phyloP scores from a whole-genome alignment of 495 filamentous ascomycete genomes.

The Xylaria venustula region DNA sequence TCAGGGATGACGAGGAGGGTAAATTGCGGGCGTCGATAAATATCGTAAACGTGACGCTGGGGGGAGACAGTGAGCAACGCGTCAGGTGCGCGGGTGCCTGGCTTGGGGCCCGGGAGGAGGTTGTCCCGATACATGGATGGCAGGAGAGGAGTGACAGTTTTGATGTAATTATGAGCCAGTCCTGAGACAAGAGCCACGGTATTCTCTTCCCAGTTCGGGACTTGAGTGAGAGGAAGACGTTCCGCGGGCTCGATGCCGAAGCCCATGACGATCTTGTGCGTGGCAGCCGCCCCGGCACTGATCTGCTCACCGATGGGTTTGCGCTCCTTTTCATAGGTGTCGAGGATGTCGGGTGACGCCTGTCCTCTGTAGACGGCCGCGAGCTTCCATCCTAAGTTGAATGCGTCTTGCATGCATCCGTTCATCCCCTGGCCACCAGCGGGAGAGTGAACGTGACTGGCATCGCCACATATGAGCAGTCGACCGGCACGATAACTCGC shows the following conservation, averaged over 20 bases:
- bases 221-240: background rate
- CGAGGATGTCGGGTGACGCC: slow-evolving; percentile 17
- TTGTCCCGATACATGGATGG: background rate
- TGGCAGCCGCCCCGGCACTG: background rate
- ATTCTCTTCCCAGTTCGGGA: background rate
- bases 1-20: background rate
- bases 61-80: background rate
- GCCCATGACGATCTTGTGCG: background rate
- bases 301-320: background rate
- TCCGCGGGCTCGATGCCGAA: background rate
- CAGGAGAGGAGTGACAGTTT: background rate
- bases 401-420: slow-evolving; percentile 62
- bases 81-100: background rate
- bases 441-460: slow-evolving; percentile 63
- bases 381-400: slow-evolving; percentile 77
- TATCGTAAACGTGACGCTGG: background rate
- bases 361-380: slow-evolving; percentile 43
- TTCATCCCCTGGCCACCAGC: slow-evolving; percentile 80
- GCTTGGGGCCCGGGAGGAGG: background rate
- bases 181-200: background rate
- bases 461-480: slow-evolving; percentile 38
- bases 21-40: background rate
- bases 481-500: slow-evolving; percentile 4
- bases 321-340: slow-evolving; percentile 17
- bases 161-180: background rate